Evolutionary conservation across 495 filamentous ascomycete genomes (phyloP).

Genomic region (Bombardia bombarda): DNA sequence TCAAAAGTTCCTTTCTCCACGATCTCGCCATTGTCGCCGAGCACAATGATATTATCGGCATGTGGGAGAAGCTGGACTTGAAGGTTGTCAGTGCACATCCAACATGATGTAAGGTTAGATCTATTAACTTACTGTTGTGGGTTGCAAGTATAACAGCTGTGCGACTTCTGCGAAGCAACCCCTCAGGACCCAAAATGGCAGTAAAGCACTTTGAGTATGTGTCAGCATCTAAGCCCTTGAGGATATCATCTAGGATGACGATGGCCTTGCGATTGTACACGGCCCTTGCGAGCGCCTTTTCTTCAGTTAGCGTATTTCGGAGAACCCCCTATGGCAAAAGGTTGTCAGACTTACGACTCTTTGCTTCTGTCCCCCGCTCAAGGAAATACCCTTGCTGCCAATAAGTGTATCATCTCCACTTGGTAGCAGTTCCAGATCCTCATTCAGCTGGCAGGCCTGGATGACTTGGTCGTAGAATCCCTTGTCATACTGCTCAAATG

Average conservation of each 20-base stretch:
- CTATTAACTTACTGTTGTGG: constrained; percentile 12
- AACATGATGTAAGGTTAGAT: not conserved
- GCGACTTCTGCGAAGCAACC: constrained; percentile 41
- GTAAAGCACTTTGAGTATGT: constrained; percentile 23
- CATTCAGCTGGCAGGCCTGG: constrained; percentile 50
- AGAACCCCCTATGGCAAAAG: too few relatives aligned
- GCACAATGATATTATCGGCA: constrained; percentile 38
- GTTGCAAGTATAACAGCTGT: constrained; percentile 46
- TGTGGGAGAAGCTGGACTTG: constrained; percentile 29
- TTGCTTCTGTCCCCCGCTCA: constrained; percentile 62
- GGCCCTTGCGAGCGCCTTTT: constrained; percentile 15
- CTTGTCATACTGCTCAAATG: constrained; percentile 33
- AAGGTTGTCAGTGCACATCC: not conserved
- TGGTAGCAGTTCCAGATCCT: constrained; percentile 52
- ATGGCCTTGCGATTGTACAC: constrained; percentile 14
- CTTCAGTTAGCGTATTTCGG: not conserved
- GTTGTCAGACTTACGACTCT: constrained; percentile 37
- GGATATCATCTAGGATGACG: constrained; percentile 18
- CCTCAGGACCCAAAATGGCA: constrained; percentile 43
- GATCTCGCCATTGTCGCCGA: constrained; percentile 29
- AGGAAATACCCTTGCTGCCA: constrained; percentile 53
- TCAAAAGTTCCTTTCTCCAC: constrained; percentile 35
- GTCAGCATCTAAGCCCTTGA: constrained; percentile 49
- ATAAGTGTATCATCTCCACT: constrained; percentile 54
- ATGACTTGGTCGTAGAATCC: constrained; percentile 43